These are phyloP conservation scores for Bipolaris gigantea DNA, from an alignment of 2,329 filamentous ascomycete species.

Conservation along the genomic window DNA sequence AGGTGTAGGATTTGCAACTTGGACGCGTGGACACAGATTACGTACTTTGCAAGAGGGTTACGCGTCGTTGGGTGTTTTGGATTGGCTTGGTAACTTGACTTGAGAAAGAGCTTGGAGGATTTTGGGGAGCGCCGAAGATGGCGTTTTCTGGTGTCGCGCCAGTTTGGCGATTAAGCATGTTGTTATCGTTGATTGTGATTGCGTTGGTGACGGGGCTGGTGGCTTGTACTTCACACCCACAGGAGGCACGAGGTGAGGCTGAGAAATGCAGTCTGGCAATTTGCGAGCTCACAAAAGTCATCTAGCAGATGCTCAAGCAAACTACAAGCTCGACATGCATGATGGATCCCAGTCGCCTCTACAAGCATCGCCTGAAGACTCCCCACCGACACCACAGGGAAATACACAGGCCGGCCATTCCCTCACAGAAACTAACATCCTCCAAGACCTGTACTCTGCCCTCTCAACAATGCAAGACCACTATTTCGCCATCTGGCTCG, in stretches of 20 bases:
- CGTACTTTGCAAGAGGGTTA: neutral
- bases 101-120: neutral
- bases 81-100: neutral
- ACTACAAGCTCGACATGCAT: constrained; percentile 21
- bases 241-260: constrained; percentile 12
- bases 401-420: neutral
- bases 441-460: constrained; percentile 53
- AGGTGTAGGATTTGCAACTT: constrained; percentile 14
- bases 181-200: constrained; percentile 7
- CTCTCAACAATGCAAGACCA: constrained; percentile 74
- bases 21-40: constrained; percentile 13
- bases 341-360: constrained; percentile 7
- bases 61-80: neutral
- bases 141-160: constrained; percentile 5
- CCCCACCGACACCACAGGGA: neutral
- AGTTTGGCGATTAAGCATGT: constrained; percentile 4
- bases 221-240: constrained; percentile 3
- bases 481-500: constrained; percentile 77
- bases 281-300: no score
- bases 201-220: constrained; percentile 8
- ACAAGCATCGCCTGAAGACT: neutral
- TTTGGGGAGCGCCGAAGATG: neutral
- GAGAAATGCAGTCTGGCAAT: neutral
- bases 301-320: neutral
- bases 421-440: constrained; percentile 18